Percentiles rank a stretch among this genome's conserved stretches.
Evolutionary conservation across 352 stramenopile genomes (phyloP).

Genomic region (Phytophthora vignae): DNA sequence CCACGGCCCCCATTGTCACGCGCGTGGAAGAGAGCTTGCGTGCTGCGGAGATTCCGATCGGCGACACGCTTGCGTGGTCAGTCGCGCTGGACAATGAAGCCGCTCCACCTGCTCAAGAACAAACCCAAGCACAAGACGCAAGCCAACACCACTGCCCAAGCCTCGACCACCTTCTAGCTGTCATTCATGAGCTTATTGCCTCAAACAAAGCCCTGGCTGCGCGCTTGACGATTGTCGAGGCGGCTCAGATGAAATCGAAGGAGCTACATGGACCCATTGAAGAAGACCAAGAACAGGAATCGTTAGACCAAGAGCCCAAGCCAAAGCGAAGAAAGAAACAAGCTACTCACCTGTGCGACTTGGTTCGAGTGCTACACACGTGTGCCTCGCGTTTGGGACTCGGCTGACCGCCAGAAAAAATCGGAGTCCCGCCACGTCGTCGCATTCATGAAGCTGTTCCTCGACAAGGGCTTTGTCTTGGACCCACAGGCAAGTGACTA

Average conservation of each 20-base stretch:
- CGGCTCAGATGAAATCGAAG: too few relatives aligned
- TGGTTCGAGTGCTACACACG: slow-evolving; percentile 29
- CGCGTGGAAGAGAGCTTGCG: not conserved
- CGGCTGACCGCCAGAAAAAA: slow-evolving; percentile 27
- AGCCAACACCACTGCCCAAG: not conserved
- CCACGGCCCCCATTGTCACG: too few relatives aligned
- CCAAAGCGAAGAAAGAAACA: slow-evolving; percentile 18
- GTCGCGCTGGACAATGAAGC: not conserved
- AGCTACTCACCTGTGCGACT: slow-evolving; percentile 9
- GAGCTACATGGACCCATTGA: too few relatives aligned
- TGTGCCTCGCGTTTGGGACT: slow-evolving; percentile 3
- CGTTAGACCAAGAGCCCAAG: slow-evolving; percentile 7
- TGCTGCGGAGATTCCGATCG: not conserved
- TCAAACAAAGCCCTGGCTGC: not conserved
- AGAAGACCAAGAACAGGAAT: not conserved
- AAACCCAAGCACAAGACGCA: not conserved
- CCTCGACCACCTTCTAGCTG: not conserved
- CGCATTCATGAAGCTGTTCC: slow-evolving; percentile 35
- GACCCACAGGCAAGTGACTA: too few relatives aligned
- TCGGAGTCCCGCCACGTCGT: slow-evolving; percentile 28
- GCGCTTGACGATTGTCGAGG: not conserved
- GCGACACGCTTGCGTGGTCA: not conserved
- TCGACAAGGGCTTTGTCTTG: too few relatives aligned
- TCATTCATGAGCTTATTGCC: not conserved
- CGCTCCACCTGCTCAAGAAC: not conserved